Evolutionary conservation across 2,329 filamentous ascomycete species (phyloP), one percentile per base, ranked within the genome.

Genomic region (Pseudogymnoascus sp.): DNA sequence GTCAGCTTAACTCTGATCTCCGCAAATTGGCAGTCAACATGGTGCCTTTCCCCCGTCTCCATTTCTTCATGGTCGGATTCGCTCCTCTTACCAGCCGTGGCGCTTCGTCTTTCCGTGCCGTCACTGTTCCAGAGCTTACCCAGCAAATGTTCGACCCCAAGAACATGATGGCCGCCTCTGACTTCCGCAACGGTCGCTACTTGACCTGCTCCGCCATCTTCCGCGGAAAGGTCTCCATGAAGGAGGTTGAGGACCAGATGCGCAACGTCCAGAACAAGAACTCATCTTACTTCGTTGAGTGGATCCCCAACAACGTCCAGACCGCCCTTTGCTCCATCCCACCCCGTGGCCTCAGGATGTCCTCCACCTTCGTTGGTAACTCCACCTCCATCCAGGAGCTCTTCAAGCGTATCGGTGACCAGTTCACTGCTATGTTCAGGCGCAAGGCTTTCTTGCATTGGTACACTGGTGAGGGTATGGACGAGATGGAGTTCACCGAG

Each of bases 381-480:
- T 97, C 92, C 68, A 99, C 94, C 72, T 95, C 93, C 70, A 99
- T 99, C 81, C 94, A 99, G 85, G 94, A 99, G 84, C 90, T 99
- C 73, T 99, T 99, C 90, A 97, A 99, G 91, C 93, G 94, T 87
- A 84, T 99, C 72, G 94, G 94, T 76, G 94, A 99, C 80, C 94
- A 99, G 83, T 99, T 99, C 87, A 92, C 89, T 81, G 94, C 92
- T 77, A 99, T 99, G 94, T 99, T 99, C 89, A 87, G 94, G 83
- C 92, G 94, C 82, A 99, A 97, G 90, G 94, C 94, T 88, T 99
- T 99, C 92, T 91, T 99, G 87, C 94, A 97, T 85, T 99, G 94
- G 94, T 99, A 99, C 83, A 99, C 94, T 87, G 92, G 92, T 76
- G 94, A 99, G 86, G 94, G 94, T 83, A 99, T 99, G 94, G 94